Base-by-base conservation (phyloP, 306 rosid genomes). In the Rosa rugosa region DNA sequence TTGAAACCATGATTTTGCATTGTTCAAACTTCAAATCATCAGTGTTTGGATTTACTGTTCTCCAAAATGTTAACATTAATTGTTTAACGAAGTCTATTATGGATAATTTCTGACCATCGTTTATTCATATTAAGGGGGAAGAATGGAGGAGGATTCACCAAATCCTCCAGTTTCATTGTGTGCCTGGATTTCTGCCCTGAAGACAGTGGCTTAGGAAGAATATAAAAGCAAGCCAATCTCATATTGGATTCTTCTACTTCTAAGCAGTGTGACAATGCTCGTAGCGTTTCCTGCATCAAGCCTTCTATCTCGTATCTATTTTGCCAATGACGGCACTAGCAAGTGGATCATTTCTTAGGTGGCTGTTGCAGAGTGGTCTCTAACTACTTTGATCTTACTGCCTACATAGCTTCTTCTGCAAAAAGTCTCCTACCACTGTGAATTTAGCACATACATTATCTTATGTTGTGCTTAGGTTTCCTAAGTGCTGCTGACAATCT, bases 301-400 rank as follows among this genome's bases (percentile, higher is more conserved):
- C 78, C 83, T 94, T 81, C 90, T 94, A 20, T 92, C 97, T 72
- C 97, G 98, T 60, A 85, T 92, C 67, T 94, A 92, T 84, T 94
- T 82, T 68, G 75, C 76, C 25, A 86, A 92, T 42, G 97, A 97
- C 1, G 97, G 98, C 23, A 72, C 88, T 45, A 94, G 97, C 86
- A 91, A 94, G 84, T 94, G 98, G 97, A 90, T 94, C 80, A 91
- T 94, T 81, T 94, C 98, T 45, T 92, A 97, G 97, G 93, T 87
- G 14, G 88, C 97, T 22, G 27, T 27, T 27, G 27, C 27, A 27
- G 27, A 27, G 27, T 27, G 27, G 27, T 27, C n/a, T n/a, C n/a
- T 27, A 27, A 27, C 27, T 27, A 1, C 27, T 27, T 27, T 27
- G 27, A 27, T 27, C 27, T 27, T 27, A 27, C 27, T 27, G 27